Conservation (phyloP, 2,329 filamentous ascomycete species). For the Aspergillus ochraceus region DNA sequence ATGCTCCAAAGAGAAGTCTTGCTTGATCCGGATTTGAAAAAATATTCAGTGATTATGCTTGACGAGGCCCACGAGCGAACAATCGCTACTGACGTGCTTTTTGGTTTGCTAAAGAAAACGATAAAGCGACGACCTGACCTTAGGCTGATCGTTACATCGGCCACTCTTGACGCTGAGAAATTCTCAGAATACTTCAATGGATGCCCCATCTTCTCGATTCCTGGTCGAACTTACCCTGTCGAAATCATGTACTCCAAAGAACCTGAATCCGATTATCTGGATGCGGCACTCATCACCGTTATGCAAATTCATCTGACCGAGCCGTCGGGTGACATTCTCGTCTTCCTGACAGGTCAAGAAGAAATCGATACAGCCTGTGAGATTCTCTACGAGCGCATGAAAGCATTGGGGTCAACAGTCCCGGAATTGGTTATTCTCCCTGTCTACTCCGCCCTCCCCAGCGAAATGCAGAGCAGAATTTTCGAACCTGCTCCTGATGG, state of each 20-base stretch:
- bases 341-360: constrained; percentile 96
- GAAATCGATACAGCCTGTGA: constrained; percentile 96
- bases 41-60: constrained; percentile 96
- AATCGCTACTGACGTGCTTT: constrained; percentile 92
- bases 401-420: constrained; percentile 83
- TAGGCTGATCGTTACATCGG: constrained; percentile 94
- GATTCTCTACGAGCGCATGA: constrained; percentile 93
- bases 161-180: constrained; percentile 94
- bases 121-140: constrained; percentile 81
- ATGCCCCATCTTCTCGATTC: constrained; percentile 95
- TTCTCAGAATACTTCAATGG: constrained; percentile 96
- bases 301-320: constrained; percentile 98
- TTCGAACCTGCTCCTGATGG: constrained; percentile 91
- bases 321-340: constrained; percentile 86
- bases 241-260: constrained; percentile 95
- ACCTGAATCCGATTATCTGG: constrained; percentile 92
- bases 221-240: constrained; percentile 90
- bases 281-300: constrained; percentile 89
- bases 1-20: constrained; percentile 96
- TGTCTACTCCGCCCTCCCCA: constrained; percentile 92
- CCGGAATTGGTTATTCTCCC: constrained; percentile 91
- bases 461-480: constrained; percentile 89
- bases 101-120: constrained; percentile 91
- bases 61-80: constrained; percentile 98
- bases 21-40: constrained; percentile 81